Evolutionary conservation across 495 filamentous ascomycete genomes (phyloP), one percentile per base, ranked within the genome.

Genomic region (Hypoxylon rickii): DNA sequence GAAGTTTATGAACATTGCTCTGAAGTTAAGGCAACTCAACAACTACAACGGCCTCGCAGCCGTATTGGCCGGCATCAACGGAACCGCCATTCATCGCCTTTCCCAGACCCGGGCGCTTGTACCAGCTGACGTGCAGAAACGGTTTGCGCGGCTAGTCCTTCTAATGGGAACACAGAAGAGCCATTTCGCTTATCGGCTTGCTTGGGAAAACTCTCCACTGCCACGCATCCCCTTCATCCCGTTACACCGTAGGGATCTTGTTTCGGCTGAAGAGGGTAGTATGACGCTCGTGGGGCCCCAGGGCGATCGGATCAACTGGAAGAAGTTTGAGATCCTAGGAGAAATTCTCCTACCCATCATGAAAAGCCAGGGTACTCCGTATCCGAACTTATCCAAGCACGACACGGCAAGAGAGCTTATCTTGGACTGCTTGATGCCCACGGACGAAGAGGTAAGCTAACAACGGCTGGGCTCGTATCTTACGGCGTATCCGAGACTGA

Each of bases 21-120:
- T 87, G 74, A 89, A 88, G 76, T 78, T 98, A 17, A 89, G 94
- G 33, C 84, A 90, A 60, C 75, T 94, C 54, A 98, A 98, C 73
- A 97, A 98, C 71, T 98, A 98, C 75, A 97, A 97, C 69, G 86
- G 90, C 0, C 80, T 98, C 16, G 94, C 92, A 12, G 94, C 94
- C 13, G 85, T 98, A 3, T 82, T 98, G 50, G 95, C 94, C 5
- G 94, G 92, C 17, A 91, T 97, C 67, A 92, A 96, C 69, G 86
- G 88, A 52, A 89, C 87, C 0, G 85, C 91, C 7, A 86, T 97
- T 15, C 87, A 92, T 62, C 89, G 94, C n/a, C 84, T 98, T 1
- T 71, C 76, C 1, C 88, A 91, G 57, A 97, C 93, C 0, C 79
- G 88, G 40, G 86, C 87, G 3, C 73, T 96, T n/a, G 83, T 98